phyloP scores from a whole-genome alignment of 2,329 filamentous ascomycete species.

The Reticulascus tulasneorum region DNA sequence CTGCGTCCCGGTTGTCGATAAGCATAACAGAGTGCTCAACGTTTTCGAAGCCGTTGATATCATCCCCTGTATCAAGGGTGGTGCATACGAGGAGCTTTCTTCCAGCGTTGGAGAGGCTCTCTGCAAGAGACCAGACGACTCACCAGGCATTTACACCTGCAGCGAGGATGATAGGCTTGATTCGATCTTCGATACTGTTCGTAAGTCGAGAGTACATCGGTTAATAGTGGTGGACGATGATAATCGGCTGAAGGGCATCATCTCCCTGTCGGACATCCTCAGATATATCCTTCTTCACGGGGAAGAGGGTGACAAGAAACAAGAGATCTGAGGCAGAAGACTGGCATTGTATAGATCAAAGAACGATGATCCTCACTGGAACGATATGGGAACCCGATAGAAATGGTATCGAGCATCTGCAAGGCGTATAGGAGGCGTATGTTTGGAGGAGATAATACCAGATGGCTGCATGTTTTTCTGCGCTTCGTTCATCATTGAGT shows the following conservation, averaged over 20 bases:
- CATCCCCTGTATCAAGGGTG: constrained; percentile 90
- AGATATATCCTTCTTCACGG: constrained; percentile 87
- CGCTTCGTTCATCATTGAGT: constrained; percentile 7
- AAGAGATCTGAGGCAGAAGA: constrained; percentile 2
- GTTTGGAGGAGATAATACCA: constrained; percentile 13
- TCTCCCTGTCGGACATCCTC: constrained; percentile 93
- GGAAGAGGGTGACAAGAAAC: constrained; percentile 49
- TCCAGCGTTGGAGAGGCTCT: constrained; percentile 85
- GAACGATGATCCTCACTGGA: constrained; percentile 14
- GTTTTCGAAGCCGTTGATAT: constrained; percentile 98
- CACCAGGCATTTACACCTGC: constrained; percentile 95
- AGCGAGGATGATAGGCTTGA: constrained; percentile 86
- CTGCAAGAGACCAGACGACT: constrained; percentile 82
- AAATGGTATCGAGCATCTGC: constrained; percentile 22
- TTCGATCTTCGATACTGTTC: constrained; percentile 94
- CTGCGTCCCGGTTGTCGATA: constrained; percentile 87
- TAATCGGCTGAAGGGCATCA: constrained; percentile 77
- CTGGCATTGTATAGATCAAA: constrained; percentile 11
- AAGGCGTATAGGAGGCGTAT: constrained; percentile 26
- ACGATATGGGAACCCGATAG: constrained; percentile 12
- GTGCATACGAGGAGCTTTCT: constrained; percentile 85
- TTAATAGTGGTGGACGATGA: constrained; percentile 91
- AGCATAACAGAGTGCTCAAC: constrained; percentile 74
- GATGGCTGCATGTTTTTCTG: constrained; percentile 7
- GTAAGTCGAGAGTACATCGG: constrained; percentile 89